A percentile compares a stretch with the other conserved stretches of the same genome.
These are phyloP conservation scores for Persicaria tinctoria DNA, from an alignment of 148 eudicot genomes.

Conservation along the genomic window DNA sequence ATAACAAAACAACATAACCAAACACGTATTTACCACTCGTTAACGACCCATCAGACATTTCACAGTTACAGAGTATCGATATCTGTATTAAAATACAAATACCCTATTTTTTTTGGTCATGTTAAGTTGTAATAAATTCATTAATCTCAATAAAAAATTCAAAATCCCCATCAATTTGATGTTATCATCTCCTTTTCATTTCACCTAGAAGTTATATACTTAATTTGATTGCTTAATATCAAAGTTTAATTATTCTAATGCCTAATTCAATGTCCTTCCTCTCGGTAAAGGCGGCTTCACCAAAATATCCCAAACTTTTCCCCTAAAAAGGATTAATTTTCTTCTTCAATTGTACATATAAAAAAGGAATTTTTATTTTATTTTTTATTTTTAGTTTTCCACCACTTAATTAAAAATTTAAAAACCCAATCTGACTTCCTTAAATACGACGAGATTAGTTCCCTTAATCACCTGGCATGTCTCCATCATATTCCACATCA, in stretches of 20 bases:
- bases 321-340: not conserved
- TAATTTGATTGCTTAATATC: not conserved
- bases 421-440: conserved; percentile 1
- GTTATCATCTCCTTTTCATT: not conserved
- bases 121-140: too few relatives aligned
- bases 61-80: too few relatives aligned
- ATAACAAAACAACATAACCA: too few relatives aligned
- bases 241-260: not conserved
- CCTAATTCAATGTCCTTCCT: not conserved
- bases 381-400: not conserved
- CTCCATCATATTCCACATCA: conserved; percentile 8
- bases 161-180: not conserved
- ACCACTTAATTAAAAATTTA: not conserved
- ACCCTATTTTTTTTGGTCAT: too few relatives aligned
- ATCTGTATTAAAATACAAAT: too few relatives aligned
- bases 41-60: too few relatives aligned
- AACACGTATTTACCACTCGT: too few relatives aligned
- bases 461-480: conserved; percentile 5
- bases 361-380: not conserved
- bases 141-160: conserved; percentile 5
- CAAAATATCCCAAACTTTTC: not conserved
- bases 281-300: not conserved
- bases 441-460: conserved; percentile 7
- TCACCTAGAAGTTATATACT: not conserved
- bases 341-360: not conserved